Evolutionary conservation across 345 rosid species (phyloP).

Genomic region (Crucihimalaya himalaica): DNA sequence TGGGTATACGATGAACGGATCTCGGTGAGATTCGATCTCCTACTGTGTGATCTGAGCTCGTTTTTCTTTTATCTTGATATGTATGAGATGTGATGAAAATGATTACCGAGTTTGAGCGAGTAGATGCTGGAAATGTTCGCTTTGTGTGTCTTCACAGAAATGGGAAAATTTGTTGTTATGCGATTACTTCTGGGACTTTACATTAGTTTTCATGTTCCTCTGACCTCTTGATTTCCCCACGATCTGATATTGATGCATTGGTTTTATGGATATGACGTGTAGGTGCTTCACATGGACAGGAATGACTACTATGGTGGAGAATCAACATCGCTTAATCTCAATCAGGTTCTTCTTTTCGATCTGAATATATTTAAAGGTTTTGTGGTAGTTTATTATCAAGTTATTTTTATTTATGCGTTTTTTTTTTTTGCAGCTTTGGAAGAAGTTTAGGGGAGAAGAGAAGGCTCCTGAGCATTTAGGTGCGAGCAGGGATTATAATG

Average conservation of each 20-base stretch:
- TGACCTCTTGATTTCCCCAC: too few species aligned
- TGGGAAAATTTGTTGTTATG: too few species aligned
- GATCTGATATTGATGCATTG: too few species aligned
- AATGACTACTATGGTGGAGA: slow-evolving; percentile 92
- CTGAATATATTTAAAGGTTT: not conserved
- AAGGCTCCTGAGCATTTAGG: slow-evolving; percentile 72
- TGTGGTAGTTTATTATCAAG: not conserved
- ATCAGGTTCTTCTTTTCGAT: slow-evolving; percentile 49
- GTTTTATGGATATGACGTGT: not conserved
- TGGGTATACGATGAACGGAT: slow-evolving; percentile 17
- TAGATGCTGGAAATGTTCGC: not conserved
- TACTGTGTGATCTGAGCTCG: slow-evolving; percentile 24
- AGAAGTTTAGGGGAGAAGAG: slow-evolving; percentile 71
- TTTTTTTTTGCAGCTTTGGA: slow-evolving; percentile 61
- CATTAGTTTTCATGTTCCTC: too few species aligned
- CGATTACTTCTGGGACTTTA: too few species aligned
- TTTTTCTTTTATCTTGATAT: not conserved
- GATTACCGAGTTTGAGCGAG: not conserved
- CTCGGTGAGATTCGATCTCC: slow-evolving; percentile 29
- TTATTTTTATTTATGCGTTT: not conserved
- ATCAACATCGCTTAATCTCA: slow-evolving; percentile 81
- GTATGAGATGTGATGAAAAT: not conserved
- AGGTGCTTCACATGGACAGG: slow-evolving; percentile 87
- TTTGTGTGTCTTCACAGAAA: not conserved
- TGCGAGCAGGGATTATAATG: slow-evolving; percentile 73